phyloP scores from a whole-genome alignment of 1,139 yeast species.

The Kodamaea alishanica region DNA sequence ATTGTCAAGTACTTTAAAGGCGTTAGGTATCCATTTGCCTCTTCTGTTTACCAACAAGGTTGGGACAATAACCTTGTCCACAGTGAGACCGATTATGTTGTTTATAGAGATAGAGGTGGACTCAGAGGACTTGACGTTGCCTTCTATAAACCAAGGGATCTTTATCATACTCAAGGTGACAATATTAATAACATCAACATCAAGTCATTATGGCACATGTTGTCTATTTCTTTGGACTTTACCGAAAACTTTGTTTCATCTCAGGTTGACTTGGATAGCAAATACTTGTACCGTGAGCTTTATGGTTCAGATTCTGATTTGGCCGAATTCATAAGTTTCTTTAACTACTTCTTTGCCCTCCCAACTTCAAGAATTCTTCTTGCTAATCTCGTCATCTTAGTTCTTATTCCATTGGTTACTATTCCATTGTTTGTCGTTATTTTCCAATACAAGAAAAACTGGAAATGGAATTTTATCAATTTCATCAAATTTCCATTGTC shows the following conservation, averaged over 20 bases:
- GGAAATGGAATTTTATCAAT: slow-evolving; percentile 42
- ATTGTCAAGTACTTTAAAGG: slow-evolving; percentile 41
- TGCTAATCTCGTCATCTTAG: slow-evolving; percentile 48
- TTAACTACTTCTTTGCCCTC: slow-evolving; percentile 55
- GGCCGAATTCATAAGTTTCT: slow-evolving; percentile 60
- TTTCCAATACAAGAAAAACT: slow-evolving; percentile 44
- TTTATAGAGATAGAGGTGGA: slow-evolving; percentile 59
- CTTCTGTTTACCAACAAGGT: slow-evolving; percentile 78
- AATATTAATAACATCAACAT: slow-evolving; percentile 60
- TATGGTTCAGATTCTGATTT: slow-evolving; percentile 23
- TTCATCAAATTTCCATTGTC: slow-evolving; percentile 56
- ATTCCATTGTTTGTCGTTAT: slow-evolving; percentile 47
- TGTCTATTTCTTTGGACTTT: slow-evolving; percentile 63
- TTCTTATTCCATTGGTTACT: slow-evolving; percentile 53
- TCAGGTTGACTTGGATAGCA: slow-evolving; percentile 39
- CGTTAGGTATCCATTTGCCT: slow-evolving; percentile 73
- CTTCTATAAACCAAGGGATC: slow-evolving; percentile 64
- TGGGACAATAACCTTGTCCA: slow-evolving; percentile 67
- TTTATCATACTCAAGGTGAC: slow-evolving; percentile 79
- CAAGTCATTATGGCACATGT: slow-evolving; percentile 80
- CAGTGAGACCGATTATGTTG: slow-evolving; percentile 83
- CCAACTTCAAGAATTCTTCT: slow-evolving; percentile 47
- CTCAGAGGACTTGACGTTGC: slow-evolving; percentile 77
- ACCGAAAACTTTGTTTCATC: slow-evolving; percentile 37
- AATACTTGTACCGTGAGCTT: slow-evolving; percentile 7